A percentile compares a stretch with the other conserved stretches of the same genome.
These are phyloP conservation scores for Jamesozyma rosinii DNA, from an alignment of 805 yeast genomes.

Conservation along the genomic window DNA sequence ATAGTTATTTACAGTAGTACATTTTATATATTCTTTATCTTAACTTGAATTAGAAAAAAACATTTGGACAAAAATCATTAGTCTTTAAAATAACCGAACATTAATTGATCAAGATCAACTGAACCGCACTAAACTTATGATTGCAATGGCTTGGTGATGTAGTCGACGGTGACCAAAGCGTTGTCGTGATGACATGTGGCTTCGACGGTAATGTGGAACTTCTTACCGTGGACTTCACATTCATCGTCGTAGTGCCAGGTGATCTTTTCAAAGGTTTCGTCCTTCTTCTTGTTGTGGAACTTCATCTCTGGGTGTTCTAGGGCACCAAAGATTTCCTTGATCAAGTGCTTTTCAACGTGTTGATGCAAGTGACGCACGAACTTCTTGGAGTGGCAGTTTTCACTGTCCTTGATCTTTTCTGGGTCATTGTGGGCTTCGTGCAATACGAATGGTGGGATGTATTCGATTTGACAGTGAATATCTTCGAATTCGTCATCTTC, in stretches of 20 bases:
- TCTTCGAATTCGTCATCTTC: conserved; percentile 70
- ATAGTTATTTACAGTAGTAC: neutral
- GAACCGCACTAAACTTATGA: no score
- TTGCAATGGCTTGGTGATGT: conserved; percentile 25
- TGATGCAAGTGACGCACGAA: conserved; percentile 69
- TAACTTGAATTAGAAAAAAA: no score
- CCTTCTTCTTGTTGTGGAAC: conserved; percentile 43
- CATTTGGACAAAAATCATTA: neutral
- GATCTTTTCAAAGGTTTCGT: conserved; percentile 39
- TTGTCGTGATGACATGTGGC: conserved; percentile 58
- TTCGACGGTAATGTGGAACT: conserved; percentile 55
- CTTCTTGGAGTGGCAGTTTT: conserved; percentile 62
- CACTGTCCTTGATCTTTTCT: conserved; percentile 64
- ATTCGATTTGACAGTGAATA: conserved; percentile 55
- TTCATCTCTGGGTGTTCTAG: conserved; percentile 45
- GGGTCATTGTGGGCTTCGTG: conserved; percentile 60
- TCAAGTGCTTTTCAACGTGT: conserved; percentile 62
- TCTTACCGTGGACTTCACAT: conserved; percentile 49
- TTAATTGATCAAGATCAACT: no score
- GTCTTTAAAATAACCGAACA: neutral
- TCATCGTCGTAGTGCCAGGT: conserved; percentile 59
- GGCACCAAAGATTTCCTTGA: conserved; percentile 55
- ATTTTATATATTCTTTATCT: neutral
- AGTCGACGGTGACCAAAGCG: conserved; percentile 60
- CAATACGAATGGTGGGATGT: conserved; percentile 66